phyloP scores from a whole-genome alignment of 2,329 filamentous ascomycete species.

The Alternaria consortialis region DNA sequence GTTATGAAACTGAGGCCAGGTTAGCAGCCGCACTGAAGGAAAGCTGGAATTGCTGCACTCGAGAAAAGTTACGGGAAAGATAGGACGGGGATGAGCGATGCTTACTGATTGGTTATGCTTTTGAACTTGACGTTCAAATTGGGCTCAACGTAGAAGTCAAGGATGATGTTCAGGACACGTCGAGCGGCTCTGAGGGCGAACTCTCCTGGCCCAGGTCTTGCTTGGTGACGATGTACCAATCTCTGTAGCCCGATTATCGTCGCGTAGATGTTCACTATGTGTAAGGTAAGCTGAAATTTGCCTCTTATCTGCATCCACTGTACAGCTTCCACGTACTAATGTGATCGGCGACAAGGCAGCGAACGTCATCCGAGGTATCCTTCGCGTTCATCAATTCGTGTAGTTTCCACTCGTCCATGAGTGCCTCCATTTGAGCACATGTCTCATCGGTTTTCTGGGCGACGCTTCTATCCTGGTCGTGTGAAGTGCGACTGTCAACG shows the following conservation, averaged over 20 bases:
- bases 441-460: conserved; percentile 26
- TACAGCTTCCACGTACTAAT: conserved; percentile 12
- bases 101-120: conserved; percentile 34
- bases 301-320: background rate
- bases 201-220: conserved; percentile 16
- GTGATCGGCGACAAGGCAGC: conserved; percentile 36
- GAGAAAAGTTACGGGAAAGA: background rate
- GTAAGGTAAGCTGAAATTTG: background rate
- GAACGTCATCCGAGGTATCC: conserved; percentile 7
- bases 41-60: no score
- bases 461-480: conserved; percentile 5
- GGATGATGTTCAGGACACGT: conserved; percentile 32
- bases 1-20: conserved; percentile 33
- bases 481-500: conserved; percentile 21
- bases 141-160: conserved; percentile 26
- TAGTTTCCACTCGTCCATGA: conserved; percentile 30
- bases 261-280: conserved; percentile 32
- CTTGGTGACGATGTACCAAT: conserved; percentile 15
- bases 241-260: conserved; percentile 40
- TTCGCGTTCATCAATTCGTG: conserved; percentile 21
- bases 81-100: background rate
- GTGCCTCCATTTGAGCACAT: conserved; percentile 18
- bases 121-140: conserved; percentile 6
- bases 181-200: conserved; percentile 34
- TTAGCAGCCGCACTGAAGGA: background rate